A percentile compares a stretch with the other conserved stretches of the same genome.
These are phyloP conservation scores for Monilinia vaccinii-corymbosi DNA, from an alignment of 2,329 filamentous ascomycete genomes.

Conservation along the genomic window DNA sequence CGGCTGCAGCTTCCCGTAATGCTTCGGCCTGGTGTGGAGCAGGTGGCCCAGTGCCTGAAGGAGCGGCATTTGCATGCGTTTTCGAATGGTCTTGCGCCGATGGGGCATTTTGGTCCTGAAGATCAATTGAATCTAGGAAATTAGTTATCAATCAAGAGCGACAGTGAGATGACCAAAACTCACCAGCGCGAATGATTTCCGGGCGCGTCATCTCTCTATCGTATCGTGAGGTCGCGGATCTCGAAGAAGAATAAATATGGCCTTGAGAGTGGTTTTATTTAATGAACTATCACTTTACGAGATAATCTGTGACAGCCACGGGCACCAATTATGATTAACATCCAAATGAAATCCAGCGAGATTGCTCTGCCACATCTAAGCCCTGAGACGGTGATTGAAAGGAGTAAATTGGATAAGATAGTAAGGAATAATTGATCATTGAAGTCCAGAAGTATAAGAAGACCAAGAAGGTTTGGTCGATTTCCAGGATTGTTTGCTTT, in stretches of 20 bases:
- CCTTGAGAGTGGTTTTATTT: background rate
- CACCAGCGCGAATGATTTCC: slow-evolving; percentile 47
- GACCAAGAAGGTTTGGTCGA: background rate
- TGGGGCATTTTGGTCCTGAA: slow-evolving; percentile 74
- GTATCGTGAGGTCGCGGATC: background rate
- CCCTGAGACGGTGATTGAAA: background rate
- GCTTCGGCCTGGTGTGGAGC: slow-evolving; percentile 74
- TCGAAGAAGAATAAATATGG: background rate
- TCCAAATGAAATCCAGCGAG: slow-evolving; percentile 9
- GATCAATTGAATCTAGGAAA: slow-evolving; percentile 77
- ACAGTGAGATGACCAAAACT: slow-evolving; percentile 18
- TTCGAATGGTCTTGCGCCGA: slow-evolving; percentile 74
- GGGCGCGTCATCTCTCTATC: slow-evolving; percentile 40
- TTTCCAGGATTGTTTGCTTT: background rate
- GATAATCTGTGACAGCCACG: slow-evolving; percentile 5
- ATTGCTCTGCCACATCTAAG: slow-evolving; percentile 9
- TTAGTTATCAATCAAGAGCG: slow-evolving; percentile 13
- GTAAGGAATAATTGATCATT: background rate
- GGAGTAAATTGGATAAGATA: background rate
- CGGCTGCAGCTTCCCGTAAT: slow-evolving; percentile 69
- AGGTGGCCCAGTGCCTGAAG: slow-evolving; percentile 37
- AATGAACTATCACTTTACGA: slow-evolving; percentile 1
- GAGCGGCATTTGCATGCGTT: slow-evolving; percentile 42
- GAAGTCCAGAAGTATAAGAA: slow-evolving; percentile 2
- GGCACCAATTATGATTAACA: slow-evolving; percentile 10